phyloP scores from a whole-genome alignment of 768 basidiomycete genomes.

The Lactarius trivialis region DNA sequence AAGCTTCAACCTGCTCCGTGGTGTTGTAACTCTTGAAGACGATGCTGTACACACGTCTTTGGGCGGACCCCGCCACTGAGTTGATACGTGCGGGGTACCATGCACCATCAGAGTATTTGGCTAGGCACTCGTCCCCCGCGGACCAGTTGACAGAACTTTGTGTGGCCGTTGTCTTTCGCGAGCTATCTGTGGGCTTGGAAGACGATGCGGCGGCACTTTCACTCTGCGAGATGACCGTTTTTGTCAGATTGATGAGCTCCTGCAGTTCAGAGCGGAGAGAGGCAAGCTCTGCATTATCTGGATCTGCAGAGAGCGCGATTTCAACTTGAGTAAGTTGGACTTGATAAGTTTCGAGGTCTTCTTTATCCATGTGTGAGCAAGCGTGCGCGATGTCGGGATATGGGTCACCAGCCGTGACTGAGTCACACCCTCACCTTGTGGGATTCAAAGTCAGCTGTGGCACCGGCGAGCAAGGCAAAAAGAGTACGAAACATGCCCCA shows the following conservation, averaged over 20 bases:
- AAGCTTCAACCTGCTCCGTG: slow-evolving; percentile 73
- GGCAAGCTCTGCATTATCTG: slow-evolving; percentile 63
- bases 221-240: slow-evolving; percentile 61
- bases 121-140: slow-evolving; percentile 81
- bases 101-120: slow-evolving; percentile 78
- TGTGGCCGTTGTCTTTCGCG: slow-evolving; percentile 46
- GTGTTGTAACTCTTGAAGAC: slow-evolving; percentile 90
- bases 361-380: slow-evolving; percentile 41
- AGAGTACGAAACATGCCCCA: too few relatives aligned
- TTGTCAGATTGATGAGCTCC: slow-evolving; percentile 77
- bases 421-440: not conserved
- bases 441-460: slow-evolving; percentile 20
- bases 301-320: slow-evolving; percentile 67
- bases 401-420: not conserved
- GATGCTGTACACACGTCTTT: slow-evolving; percentile 82
- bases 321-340: slow-evolving; percentile 88
- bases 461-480: too few relatives aligned
- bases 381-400: not conserved
- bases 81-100: slow-evolving; percentile 91
- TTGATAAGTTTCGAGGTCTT: slow-evolving; percentile 85
- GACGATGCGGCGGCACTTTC: slow-evolving; percentile 55
- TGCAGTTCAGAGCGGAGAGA: slow-evolving; percentile 71
- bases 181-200: slow-evolving; percentile 41
- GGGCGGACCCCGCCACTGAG: slow-evolving; percentile 71
- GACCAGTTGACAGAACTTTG: slow-evolving; percentile 55